Evolutionary conservation across 768 basidiomycete genomes (phyloP).

Genomic region (Boletus vermiculosoides): DNA sequence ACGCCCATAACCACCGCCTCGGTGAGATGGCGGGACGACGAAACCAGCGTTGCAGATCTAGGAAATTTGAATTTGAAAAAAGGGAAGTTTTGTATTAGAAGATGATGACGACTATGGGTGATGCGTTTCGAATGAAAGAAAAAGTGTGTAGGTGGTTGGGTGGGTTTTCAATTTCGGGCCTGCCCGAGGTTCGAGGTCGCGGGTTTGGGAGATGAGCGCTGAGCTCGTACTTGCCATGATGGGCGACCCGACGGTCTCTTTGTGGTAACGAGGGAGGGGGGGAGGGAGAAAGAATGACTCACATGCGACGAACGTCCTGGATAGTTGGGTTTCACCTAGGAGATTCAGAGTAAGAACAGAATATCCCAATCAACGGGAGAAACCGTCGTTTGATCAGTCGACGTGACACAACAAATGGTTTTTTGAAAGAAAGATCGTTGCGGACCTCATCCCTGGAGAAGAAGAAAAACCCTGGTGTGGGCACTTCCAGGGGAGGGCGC

Average conservation of each 20-base stretch:
- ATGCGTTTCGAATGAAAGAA: not conserved
- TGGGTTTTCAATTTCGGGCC: constrained; percentile 7
- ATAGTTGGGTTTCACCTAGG: constrained; percentile 81
- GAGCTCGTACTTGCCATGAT: not conserved
- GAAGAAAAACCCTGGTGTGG: not conserved
- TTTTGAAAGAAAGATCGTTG: not conserved
- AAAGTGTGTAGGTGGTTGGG: not conserved
- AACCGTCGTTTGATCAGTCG: not conserved
- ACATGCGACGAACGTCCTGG: constrained; percentile 89
- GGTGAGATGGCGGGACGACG: constrained; percentile 62
- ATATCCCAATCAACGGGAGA: not conserved
- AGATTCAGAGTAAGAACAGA: not conserved
- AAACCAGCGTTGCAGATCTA: constrained; percentile 92
- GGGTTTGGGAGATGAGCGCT: not conserved
- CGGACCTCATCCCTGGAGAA: not conserved
- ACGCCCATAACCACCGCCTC: constrained; percentile 66
- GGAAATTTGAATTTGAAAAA: not conserved
- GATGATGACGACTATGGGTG: not conserved
- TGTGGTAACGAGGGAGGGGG: not conserved
- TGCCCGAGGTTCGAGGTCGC: not conserved
- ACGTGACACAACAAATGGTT: not conserved
- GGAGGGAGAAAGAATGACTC: constrained; percentile 33
- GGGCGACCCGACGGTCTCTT: not conserved
- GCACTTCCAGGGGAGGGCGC: not conserved
- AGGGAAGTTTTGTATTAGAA: not conserved